Base-by-base conservation (phyloP, 2,329 filamentous ascomycete species). In the Penicillium sp. region DNA sequence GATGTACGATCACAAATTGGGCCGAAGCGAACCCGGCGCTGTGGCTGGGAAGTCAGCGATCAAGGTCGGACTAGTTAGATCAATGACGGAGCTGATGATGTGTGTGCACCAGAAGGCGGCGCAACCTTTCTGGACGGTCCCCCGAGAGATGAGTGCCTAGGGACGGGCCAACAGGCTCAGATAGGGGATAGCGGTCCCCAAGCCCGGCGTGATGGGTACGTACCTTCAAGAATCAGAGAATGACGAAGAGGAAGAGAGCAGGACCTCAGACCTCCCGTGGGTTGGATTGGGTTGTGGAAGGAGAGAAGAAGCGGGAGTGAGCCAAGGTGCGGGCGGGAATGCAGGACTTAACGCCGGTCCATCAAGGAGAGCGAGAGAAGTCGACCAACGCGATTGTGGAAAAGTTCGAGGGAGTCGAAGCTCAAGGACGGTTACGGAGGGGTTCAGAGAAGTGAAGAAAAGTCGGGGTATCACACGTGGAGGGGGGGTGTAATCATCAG, bases 181-280 rank as follows among this genome's bases (percentile, higher is more conserved):
- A 45, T 58, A 28, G 54, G 35, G 42, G 6, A 5, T 52, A 39
- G 22, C 34, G 12, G 37, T 15, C 25, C n/a, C 38, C 47, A 31
- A 8, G 7, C 12, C 17, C 25, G n/a, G 43, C 20, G 56, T 47
- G 17, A 62, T 53, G 25, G 25, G 37, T 38, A 60, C 70, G 58
- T 71, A 75, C 73, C 70, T 71, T 73, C 67, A 67, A 64, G 63
- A 68, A 63, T 60, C 63, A 73, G 71, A 61, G 71, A 74, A 63
- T 67, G 71, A 74, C 70, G 63, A 65, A 60, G 65, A 69, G 67
- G 59, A 54, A 60, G 58, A 64, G 63, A 60, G 60, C 58, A 58
- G 62, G 39, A 54, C 60, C 61, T 37, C 15, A 37, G 47, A 54
- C 59, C 62, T 59, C 56, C 62, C 59, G 56, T 41, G 58, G 60